Percentiles rank a stretch among this genome's conserved stretches.
Conservation (phyloP, 2,329 filamentous ascomycete species). For the Ophiocordyceps camponoti-floridani region DNA sequence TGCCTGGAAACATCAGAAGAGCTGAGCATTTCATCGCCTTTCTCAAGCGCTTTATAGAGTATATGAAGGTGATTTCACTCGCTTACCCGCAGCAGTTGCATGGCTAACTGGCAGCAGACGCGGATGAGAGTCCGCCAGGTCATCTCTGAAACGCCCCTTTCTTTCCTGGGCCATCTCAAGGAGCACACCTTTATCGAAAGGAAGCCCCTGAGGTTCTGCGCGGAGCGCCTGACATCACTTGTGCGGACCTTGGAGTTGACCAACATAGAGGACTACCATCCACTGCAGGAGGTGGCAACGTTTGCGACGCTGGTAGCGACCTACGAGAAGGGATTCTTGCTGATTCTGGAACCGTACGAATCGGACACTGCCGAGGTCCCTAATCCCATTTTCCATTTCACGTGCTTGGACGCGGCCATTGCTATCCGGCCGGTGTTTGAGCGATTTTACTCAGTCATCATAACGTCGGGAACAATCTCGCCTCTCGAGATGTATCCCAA, state of each 20-base stretch:
- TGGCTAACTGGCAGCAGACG: constrained; percentile 31
- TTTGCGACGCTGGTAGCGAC: constrained; percentile 93
- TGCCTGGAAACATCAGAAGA: constrained; percentile 87
- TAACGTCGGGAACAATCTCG: constrained; percentile 93
- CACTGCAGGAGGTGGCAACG: constrained; percentile 90
- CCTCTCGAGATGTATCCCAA: constrained; percentile 98
- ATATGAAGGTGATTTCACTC: constrained; percentile 46
- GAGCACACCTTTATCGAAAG: constrained; percentile 96
- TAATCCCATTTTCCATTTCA: constrained; percentile 93
- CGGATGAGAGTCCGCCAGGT: constrained; percentile 97
- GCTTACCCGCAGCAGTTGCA: neutral
- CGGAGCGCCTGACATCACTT: constrained; percentile 82
- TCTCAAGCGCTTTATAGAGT: constrained; percentile 91
- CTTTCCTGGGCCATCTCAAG: constrained; percentile 80
- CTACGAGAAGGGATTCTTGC: constrained; percentile 87
- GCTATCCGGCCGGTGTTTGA: constrained; percentile 97
- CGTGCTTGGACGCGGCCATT: constrained; percentile 90
- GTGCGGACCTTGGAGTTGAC: constrained; percentile 90
- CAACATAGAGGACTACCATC: constrained; percentile 95
- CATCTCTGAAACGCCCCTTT: constrained; percentile 90
- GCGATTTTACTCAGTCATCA: constrained; percentile 92
- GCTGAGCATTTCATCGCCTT: constrained; percentile 95
- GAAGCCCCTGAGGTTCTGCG: constrained; percentile 86
- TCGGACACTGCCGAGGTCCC: constrained; percentile 89
- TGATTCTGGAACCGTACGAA: constrained; percentile 95